Percentiles rank a stretch among this genome's conserved stretches.
Evolutionary conservation across 1,284 basidiomycete species (phyloP).

Genomic region (Leccinum griseonigrum): DNA sequence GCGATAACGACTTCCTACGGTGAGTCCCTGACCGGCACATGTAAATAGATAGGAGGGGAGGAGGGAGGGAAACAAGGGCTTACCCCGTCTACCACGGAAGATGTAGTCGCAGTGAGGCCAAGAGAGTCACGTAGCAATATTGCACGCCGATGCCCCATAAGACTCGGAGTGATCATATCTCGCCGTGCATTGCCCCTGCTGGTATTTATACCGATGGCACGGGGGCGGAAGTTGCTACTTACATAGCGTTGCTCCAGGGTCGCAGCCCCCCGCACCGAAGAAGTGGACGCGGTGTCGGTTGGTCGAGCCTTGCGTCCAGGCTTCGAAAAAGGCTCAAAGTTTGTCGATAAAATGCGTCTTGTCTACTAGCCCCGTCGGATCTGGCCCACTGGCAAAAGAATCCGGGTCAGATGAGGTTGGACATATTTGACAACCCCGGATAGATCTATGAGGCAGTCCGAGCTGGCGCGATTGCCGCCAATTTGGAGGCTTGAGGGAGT

Average conservation of each 20-base stretch:
- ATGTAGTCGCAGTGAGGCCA: neutral
- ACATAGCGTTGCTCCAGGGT: neutral
- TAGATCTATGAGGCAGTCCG: neutral
- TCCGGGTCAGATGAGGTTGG: neutral
- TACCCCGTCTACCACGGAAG: neutral
- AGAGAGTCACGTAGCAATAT: neutral
- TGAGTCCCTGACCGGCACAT: neutral
- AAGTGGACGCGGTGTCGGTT: neutral
- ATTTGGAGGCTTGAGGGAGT: neutral
- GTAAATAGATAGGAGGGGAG: neutral
- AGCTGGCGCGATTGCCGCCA: neutral
- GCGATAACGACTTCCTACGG: neutral
- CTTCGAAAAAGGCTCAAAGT: constrained; percentile 1
- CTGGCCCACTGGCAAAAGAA: neutral
- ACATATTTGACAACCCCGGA: neutral
- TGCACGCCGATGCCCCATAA: neutral
- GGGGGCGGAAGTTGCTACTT: neutral
- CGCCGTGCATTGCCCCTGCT: neutral
- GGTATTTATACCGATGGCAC: constrained; percentile 6
- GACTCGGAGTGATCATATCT: neutral
- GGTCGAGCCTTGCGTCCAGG: neutral
- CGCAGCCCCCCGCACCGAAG: neutral
- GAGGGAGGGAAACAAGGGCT: neutral
- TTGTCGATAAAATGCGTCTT: neutral
- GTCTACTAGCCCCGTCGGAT: neutral